Conservation (phyloP, 257 asterid species). For the Nicotiana sylvestris region DNA sequence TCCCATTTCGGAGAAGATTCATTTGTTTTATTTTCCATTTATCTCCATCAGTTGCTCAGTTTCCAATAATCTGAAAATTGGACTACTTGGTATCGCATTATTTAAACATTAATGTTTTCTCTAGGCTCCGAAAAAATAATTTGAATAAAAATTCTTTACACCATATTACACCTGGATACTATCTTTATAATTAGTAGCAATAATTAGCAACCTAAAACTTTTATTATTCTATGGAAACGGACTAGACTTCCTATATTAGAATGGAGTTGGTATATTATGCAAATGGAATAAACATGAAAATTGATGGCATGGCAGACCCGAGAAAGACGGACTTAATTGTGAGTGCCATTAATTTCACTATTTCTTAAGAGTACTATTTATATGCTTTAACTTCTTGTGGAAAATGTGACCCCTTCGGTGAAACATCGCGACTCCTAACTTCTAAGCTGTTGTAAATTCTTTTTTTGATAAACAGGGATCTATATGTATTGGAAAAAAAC, state of each 20-base stretch:
- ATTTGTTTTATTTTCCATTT: not conserved
- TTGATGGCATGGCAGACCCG: constrained; percentile 7
- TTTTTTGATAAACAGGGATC: no score
- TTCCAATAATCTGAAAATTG: not conserved
- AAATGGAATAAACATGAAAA: not conserved
- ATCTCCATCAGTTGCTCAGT: no score
- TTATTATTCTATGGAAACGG: not conserved
- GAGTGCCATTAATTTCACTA: not conserved
- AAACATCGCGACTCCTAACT: not conserved
- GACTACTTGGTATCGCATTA: not conserved
- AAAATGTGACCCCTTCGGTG: not conserved
- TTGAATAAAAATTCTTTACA: not conserved
- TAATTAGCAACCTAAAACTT: not conserved
- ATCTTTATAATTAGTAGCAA: not conserved
- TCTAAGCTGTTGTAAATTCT: not conserved
- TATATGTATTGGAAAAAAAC: no score
- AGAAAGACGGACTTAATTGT: not conserved
- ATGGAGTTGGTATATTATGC: not conserved
- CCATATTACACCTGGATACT: not conserved
- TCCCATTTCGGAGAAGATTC: not conserved
- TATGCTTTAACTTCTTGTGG: not conserved
- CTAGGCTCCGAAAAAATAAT: not conserved
- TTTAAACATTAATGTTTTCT: not conserved
- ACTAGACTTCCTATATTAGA: not conserved
- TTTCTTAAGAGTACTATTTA: not conserved